Evolutionary conservation across 1,284 basidiomycete genomes (phyloP).

Genomic region (Amylostereum chailletii): DNA sequence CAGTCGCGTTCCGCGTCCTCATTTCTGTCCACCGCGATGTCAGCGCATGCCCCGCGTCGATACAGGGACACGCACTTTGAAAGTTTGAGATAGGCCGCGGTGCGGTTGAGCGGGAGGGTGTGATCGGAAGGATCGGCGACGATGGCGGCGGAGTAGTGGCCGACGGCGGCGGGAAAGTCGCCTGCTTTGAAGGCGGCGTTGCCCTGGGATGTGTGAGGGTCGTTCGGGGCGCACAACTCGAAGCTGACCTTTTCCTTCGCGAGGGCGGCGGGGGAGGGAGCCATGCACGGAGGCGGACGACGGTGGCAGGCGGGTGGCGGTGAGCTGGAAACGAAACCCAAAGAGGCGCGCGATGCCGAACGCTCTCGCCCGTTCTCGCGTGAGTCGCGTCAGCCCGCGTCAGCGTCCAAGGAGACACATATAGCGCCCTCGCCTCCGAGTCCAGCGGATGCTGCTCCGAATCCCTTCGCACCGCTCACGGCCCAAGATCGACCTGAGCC

Average conservation of each 20-base stretch:
- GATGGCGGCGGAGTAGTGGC: conserved; percentile 69
- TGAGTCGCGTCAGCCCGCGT: background rate
- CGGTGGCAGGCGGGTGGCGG: background rate
- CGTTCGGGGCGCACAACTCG: background rate
- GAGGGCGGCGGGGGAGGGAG: conserved; percentile 10
- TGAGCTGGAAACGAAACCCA: background rate
- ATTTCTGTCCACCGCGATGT: conserved; percentile 29
- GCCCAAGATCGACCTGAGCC: too few species aligned
- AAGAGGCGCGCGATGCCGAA: background rate
- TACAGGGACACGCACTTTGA: conserved; percentile 56
- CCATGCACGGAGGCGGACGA: background rate
- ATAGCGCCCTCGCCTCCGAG: background rate
- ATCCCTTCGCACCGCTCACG: background rate
- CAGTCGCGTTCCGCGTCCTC: conserved; percentile 74
- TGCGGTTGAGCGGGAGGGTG: conserved; percentile 70
- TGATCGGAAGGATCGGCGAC: conserved; percentile 52
- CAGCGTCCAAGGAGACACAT: background rate
- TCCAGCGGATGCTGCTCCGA: background rate
- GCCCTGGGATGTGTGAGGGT: conserved; percentile 30
- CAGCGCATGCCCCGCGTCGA: conserved; percentile 5
- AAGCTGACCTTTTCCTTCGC: conserved; percentile 23
- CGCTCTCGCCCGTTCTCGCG: background rate
- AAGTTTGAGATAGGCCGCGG: conserved; percentile 78
- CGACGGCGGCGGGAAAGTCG: conserved; percentile 43
- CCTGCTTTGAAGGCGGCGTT: conserved; percentile 49